phyloP scores from a whole-genome alignment of 768 basidiomycete genomes.

The Clathrus columnatus region DNA sequence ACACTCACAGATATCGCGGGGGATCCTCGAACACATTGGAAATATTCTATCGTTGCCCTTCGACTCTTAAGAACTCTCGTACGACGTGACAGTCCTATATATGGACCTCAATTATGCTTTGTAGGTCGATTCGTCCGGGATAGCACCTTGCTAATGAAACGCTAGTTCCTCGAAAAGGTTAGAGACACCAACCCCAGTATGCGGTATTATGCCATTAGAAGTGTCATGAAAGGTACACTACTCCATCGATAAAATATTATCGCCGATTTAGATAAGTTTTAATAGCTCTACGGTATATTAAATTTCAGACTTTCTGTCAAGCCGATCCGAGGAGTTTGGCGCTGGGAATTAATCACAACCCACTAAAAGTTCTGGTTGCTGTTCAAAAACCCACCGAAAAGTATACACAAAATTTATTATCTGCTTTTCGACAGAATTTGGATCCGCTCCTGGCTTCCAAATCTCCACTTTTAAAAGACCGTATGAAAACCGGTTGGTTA shows the following conservation, averaged over 20 bases:
- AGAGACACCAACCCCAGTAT: conserved; percentile 59
- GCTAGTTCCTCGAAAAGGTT: conserved; percentile 47
- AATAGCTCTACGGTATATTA: conserved; percentile 66
- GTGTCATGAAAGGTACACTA: conserved; percentile 6
- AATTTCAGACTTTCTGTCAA: conserved; percentile 63
- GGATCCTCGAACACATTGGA: conserved; percentile 65
- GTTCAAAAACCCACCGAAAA: conserved; percentile 39
- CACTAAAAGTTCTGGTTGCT: conserved; percentile 45
- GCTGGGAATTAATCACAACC: conserved; percentile 56
- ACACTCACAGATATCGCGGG: conserved; percentile 49
- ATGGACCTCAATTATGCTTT: conserved; percentile 38
- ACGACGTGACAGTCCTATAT: conserved; percentile 50
- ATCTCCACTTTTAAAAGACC: conserved; percentile 48
- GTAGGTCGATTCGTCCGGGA: neutral
- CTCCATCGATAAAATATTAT: neutral
- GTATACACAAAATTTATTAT: conserved; percentile 48
- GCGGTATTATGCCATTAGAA: conserved; percentile 30
- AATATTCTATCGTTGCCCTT: conserved; percentile 63
- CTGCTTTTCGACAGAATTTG: conserved; percentile 44
- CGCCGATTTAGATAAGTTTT: conserved; percentile 6
- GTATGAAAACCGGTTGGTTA: conserved; percentile 58
- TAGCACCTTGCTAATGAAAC: neutral
- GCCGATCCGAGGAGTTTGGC: conserved; percentile 46
- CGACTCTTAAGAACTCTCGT: conserved; percentile 61
- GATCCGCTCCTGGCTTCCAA: conserved; percentile 25